Base-by-base conservation (phyloP, 1,284 basidiomycete species). In the Ustilago curta region DNA sequence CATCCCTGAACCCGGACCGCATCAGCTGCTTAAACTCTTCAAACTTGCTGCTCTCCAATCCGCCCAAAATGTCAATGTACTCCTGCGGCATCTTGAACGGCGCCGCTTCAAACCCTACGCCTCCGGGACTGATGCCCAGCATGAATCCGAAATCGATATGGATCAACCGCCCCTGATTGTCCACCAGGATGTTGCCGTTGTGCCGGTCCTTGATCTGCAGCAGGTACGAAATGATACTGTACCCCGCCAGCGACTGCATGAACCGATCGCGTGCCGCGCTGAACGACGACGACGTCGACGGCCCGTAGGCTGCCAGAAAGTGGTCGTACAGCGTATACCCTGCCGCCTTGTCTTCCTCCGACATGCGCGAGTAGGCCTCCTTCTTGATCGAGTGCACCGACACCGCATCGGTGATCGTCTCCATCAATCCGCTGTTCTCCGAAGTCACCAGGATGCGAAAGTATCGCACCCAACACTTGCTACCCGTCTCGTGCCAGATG, bases 351-450 rank as follows among this genome's bases (percentile, higher is more conserved):
- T 74, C 65, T 18, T 76, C 78, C 1, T 93, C 90, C 19, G 96
- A 87, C 66, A 94, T 88, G 64, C 93, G 89, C 3, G 94, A 93
- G 85, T 99, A 99, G 82, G 97, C 95, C 4, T 94, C 92, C 86
- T 99, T 99, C 88, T 99, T 99, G 86, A 99, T 97, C 9, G 96
- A 98, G 85, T 99, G 97, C 78, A 99, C 94, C 14, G 95, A 97
- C 2, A 99, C 93, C 1, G 96, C 93, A 80, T 99, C 97, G 7
- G 93, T 96, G 63, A 85, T 82, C 5, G 83, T 84, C 71, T 84
- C 83, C 76, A 84, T 84, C 57, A 99, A 86, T 11, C 96, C 97
- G 19, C 95, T 97, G 9, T 90, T 90, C 68, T 93, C 93, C 23
- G 94, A 94, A 2, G 95, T 97, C 72, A 98, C 97, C 54, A 98